Evolutionary conservation across 108 stramenopile species (phyloP).

Genomic region (Epithemia pelagica): DNA sequence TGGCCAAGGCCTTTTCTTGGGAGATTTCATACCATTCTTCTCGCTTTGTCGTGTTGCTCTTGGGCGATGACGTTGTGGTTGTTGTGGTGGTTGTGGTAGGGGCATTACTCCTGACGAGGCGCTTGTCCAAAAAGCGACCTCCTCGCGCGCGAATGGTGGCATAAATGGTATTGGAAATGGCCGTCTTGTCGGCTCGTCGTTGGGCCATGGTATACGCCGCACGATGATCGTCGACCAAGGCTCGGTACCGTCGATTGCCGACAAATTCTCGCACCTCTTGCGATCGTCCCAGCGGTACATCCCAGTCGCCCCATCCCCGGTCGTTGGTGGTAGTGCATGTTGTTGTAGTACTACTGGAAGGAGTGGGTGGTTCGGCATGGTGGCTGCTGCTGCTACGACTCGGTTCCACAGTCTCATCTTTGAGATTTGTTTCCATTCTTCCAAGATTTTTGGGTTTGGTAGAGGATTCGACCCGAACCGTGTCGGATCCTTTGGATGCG

Average conservation of each 20-base stretch:
- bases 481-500: too few relatives aligned
- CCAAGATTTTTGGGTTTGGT: too few relatives aligned
- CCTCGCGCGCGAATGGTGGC: not conserved
- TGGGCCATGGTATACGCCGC: not conserved
- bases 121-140: conserved; percentile 4
- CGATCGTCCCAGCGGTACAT: not conserved
- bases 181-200: not conserved
- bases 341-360: too few relatives aligned
- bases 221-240: not conserved
- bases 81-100: not conserved
- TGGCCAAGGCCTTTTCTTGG: not conserved
- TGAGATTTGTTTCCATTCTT: too few relatives aligned
- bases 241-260: conserved; percentile 5
- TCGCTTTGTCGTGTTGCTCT: not conserved
- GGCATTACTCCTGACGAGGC: not conserved
- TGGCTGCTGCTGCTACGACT: too few relatives aligned
- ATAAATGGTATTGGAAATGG: conserved; percentile 1
- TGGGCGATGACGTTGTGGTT: not conserved
- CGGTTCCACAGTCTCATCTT: too few relatives aligned
- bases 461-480: too few relatives aligned
- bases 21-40: not conserved
- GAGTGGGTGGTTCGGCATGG: too few relatives aligned
- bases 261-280: not conserved
- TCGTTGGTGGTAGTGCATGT: too few relatives aligned
- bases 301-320: not conserved